Conservation (phyloP, 805 yeast species). For the Gaillardinia entomophila region DNA sequence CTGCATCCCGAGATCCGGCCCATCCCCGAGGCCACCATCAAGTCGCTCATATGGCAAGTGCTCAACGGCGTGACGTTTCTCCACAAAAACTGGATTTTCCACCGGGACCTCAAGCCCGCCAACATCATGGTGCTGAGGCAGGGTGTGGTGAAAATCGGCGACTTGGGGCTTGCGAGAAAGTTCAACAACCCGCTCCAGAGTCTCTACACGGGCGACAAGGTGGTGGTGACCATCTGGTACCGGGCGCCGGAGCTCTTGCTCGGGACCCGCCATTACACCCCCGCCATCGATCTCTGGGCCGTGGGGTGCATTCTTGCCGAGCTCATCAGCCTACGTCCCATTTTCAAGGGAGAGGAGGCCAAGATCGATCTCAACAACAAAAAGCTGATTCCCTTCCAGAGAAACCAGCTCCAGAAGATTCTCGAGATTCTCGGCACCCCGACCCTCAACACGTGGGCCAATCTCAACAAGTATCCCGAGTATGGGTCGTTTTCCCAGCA, state of each 20-base stretch:
- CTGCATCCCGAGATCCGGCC: constrained; percentile 80
- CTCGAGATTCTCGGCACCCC: constrained; percentile 95
- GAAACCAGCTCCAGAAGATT: constrained; percentile 85
- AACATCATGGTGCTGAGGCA: constrained; percentile 89
- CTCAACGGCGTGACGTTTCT: constrained; percentile 84
- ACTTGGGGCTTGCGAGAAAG: constrained; percentile 84
- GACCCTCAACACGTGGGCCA: constrained; percentile 69
- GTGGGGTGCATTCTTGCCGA: constrained; percentile 95
- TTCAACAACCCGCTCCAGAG: constrained; percentile 85
- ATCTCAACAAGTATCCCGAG: constrained; percentile 78
- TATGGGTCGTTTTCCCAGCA: constrained; percentile 48
- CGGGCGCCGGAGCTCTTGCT: constrained; percentile 86
- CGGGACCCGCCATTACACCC: constrained; percentile 91
- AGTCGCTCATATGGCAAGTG: constrained; percentile 88
- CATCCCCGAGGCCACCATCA: constrained; percentile 73
- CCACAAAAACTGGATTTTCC: constrained; percentile 95
- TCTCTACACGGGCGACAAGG: constrained; percentile 87
- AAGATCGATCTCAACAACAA: constrained; percentile 78
- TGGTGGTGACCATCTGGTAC: constrained; percentile 96
- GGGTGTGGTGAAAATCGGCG: constrained; percentile 95
- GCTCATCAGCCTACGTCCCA: constrained; percentile 78
- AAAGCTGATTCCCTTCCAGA: constrained; percentile 90
- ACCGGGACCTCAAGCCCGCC: constrained; percentile 95
- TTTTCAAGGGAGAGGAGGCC: constrained; percentile 96
- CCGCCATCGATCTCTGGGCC: constrained; percentile 93